Percentiles rank a stretch among this genome's conserved stretches.
phyloP scores from a whole-genome alignment of 2,329 filamentous ascomycete genomes.

The Pyricularia grisea region DNA sequence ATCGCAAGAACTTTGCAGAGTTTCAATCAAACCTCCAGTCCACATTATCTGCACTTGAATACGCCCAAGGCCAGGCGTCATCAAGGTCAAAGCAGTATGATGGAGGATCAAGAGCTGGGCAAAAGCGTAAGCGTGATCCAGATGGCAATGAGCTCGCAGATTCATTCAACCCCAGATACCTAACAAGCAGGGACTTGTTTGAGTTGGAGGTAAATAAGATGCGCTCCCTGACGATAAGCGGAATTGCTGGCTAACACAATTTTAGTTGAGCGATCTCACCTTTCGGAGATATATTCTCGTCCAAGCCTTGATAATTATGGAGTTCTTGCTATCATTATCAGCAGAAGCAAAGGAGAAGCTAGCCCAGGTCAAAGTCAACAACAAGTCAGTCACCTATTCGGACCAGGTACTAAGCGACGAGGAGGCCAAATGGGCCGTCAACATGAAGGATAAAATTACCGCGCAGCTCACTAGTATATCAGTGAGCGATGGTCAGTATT shows the following conservation, averaged over 20 bases:
- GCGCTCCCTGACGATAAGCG: constrained; percentile 4
- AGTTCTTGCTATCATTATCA: constrained; percentile 89
- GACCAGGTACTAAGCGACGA: constrained; percentile 71
- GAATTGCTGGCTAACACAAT: constrained; percentile 14
- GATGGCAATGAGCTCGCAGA: constrained; percentile 56
- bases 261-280: constrained; percentile 79
- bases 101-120: constrained; percentile 54
- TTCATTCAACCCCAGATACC: constrained; percentile 92
- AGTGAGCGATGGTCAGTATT: constrained; percentile 74
- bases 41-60: constrained; percentile 46
- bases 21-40: constrained; percentile 73
- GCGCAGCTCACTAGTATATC: constrained; percentile 57
- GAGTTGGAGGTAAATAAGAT: constrained; percentile 65
- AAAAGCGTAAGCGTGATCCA: constrained; percentile 62
- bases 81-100: constrained; percentile 33
- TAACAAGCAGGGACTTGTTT: constrained; percentile 95
- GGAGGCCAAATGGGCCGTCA: constrained; percentile 78
- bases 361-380: constrained; percentile 53
- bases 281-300: constrained; percentile 93
- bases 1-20: constrained; percentile 58
- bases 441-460: constrained; percentile 70
- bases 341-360: constrained; percentile 73
- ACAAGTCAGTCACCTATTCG: constrained; percentile 80
- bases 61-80: constrained; percentile 38
- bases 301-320: constrained; percentile 86